Evolutionary conservation across 2,329 filamentous ascomycete genomes (phyloP).

Genomic region (Cadophora luteo-olivacea): DNA sequence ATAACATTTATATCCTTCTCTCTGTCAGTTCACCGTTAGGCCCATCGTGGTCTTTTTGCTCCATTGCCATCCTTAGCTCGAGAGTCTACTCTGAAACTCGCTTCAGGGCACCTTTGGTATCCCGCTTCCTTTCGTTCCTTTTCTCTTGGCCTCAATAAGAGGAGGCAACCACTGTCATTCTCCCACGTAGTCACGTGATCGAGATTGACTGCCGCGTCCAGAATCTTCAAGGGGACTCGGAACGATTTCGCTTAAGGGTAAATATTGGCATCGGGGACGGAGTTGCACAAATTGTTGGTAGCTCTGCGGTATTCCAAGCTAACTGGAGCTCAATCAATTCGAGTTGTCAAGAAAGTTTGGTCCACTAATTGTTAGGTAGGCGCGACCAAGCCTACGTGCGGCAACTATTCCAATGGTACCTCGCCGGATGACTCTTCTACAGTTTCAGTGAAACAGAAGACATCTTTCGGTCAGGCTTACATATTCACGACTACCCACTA

Average conservation of each 20-base stretch:
- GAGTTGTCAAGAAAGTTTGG: background rate
- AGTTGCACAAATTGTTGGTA: no score
- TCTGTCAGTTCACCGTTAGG: background rate
- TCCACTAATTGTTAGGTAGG: background rate
- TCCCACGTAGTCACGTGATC: background rate
- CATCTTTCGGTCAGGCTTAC: background rate
- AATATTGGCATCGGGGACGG: background rate
- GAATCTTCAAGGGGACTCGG: background rate
- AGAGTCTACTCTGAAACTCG: no score
- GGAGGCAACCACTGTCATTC: no score
- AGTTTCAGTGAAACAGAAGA: background rate
- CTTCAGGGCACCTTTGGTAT: no score
- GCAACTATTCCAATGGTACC: background rate
- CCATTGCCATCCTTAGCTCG: background rate
- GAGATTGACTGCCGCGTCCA: background rate
- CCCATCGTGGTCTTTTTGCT: background rate
- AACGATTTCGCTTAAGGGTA: background rate
- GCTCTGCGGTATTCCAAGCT: no score
- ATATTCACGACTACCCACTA: background rate
- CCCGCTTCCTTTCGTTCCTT: no score
- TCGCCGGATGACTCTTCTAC: slow-evolving; percentile 10
- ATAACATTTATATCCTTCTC: background rate
- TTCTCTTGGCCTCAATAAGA: no score
- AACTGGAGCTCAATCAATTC: background rate
- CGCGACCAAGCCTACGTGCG: background rate